Evolutionary conservation across 2,329 filamentous ascomycete species (phyloP), one percentile per base, ranked within the genome.

Genomic region (Leptographium flavum): DNA sequence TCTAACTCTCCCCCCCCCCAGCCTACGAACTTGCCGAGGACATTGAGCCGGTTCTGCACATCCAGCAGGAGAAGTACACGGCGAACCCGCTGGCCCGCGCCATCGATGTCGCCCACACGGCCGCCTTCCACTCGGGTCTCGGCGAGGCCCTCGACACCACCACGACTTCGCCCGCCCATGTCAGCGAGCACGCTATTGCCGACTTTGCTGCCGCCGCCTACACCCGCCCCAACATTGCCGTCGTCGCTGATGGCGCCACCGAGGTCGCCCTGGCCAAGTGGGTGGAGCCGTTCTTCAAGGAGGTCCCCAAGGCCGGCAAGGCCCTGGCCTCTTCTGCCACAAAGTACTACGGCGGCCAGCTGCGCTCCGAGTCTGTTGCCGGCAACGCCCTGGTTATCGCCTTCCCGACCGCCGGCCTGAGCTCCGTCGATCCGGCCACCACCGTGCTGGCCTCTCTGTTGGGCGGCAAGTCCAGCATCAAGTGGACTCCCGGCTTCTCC

Each of bases 261-360:
- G 73, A 86, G 54, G 69, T 73, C 47, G 79, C 84, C 51, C 70
- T 96, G 54, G 74, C 76, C 58, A 93, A 92, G 70, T 96, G 90
- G 88, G 81, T 93, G 52, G 78, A 80, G 59, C 79, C 94, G 61
- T 95, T 95, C 76, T 96, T 98, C 74, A 78, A 79, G 62, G 71
- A 74, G 49, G 71, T 83, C 42, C 62, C 70, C 50, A 63, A 66
- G 55, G 65, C 68, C 58, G 67, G 71, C 57, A 64, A 73, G 54
- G 56, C 67, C 35, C 66, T 83, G 52, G 73, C 77, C 60, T 68
- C 70, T 50, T 65, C 76, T 54, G 71, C 83, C 52, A 76, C 79
- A 61, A 92, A 88, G 67, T 98, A 96, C 79, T 84, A 79, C 60
- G 92, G 92, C 63, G 93, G 92, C 60, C 87, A 98, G 73, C 86